Conservation (phyloP, 108 stramenopile genomes). For the Skeletonema grethae region DNA sequence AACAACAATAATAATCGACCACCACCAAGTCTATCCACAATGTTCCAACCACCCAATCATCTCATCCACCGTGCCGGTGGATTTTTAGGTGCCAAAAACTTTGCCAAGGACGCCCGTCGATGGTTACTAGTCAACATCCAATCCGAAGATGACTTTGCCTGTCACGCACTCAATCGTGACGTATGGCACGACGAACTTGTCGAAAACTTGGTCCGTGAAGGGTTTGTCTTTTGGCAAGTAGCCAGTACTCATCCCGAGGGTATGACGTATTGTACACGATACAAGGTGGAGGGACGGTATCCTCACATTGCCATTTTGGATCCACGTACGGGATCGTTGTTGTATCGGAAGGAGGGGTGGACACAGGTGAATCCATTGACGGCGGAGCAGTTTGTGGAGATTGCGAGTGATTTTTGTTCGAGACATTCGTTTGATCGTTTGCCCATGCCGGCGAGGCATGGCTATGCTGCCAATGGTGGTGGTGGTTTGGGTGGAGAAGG, state of each 20-base stretch:
- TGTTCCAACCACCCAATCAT: slow-evolving; percentile 81
- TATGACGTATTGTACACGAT: slow-evolving; percentile 75
- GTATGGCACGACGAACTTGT: slow-evolving; percentile 95
- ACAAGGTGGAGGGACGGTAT: slow-evolving; percentile 73
- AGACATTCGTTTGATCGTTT: slow-evolving; percentile 83
- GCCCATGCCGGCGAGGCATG: slow-evolving; percentile 61
- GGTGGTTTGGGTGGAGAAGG: background rate
- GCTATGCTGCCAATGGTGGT: slow-evolving; percentile 2
- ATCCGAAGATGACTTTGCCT: slow-evolving; percentile 82
- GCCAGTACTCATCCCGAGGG: slow-evolving; percentile 74
- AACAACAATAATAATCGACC: background rate
- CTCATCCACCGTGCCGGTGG: slow-evolving; percentile 74
- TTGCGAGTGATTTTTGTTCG: slow-evolving; percentile 88
- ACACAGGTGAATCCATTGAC: slow-evolving; percentile 84
- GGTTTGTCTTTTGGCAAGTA: slow-evolving; percentile 94
- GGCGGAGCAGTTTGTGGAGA: slow-evolving; percentile 79
- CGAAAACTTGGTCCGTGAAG: slow-evolving; percentile 90
- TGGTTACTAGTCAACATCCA: slow-evolving; percentile 95
- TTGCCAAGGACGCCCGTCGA: slow-evolving; percentile 83
- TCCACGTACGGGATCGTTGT: slow-evolving; percentile 86
- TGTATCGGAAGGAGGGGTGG: slow-evolving; percentile 92
- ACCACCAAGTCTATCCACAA: slow-evolving; percentile 58
- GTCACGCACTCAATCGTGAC: slow-evolving; percentile 95
- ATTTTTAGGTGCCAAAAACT: slow-evolving; percentile 81
- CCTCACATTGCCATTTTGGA: slow-evolving; percentile 93